A percentile compares a stretch with the other conserved stretches of the same genome.
phyloP scores from a whole-genome alignment of 306 rosid genomes.

The Mucuna pruriens region DNA sequence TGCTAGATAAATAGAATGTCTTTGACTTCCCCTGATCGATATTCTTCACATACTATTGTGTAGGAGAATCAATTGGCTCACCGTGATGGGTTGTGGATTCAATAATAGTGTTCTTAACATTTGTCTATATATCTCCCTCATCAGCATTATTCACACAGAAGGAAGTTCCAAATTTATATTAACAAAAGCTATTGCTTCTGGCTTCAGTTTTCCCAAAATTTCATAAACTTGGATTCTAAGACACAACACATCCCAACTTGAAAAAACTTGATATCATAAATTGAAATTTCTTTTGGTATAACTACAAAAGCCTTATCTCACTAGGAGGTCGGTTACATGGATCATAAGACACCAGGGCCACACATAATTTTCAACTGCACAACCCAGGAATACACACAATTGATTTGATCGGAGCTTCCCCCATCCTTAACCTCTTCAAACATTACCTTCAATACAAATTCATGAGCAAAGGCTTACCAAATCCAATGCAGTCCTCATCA shows the following conservation, averaged over 20 bases:
- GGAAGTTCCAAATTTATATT: conserved; percentile 1
- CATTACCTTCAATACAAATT: background rate
- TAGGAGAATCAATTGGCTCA: background rate
- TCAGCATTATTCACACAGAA: background rate
- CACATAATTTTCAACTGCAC: background rate
- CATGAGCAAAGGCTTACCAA: background rate
- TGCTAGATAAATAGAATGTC: conserved; percentile 12
- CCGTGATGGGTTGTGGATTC: background rate
- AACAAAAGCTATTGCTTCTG: background rate
- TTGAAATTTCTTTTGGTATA: background rate
- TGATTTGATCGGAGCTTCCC: background rate
- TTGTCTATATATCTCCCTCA: background rate
- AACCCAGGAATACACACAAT: background rate
- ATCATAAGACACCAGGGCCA: background rate
- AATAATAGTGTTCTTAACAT: background rate
- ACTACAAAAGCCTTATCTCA: background rate
- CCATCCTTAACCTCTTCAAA: background rate
- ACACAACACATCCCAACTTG: background rate
- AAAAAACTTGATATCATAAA: background rate
- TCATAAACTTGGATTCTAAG: background rate
- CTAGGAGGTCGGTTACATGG: background rate
- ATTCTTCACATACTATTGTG: conserved; percentile 1
- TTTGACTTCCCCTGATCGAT: background rate
- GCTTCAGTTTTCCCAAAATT: conserved; percentile 10
- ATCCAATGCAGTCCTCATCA: background rate